Percentiles rank a stretch among this genome's conserved stretches.
phyloP scores from a whole-genome alignment of 352 stramenopile genomes.

The Phytophthora parvispora region DNA sequence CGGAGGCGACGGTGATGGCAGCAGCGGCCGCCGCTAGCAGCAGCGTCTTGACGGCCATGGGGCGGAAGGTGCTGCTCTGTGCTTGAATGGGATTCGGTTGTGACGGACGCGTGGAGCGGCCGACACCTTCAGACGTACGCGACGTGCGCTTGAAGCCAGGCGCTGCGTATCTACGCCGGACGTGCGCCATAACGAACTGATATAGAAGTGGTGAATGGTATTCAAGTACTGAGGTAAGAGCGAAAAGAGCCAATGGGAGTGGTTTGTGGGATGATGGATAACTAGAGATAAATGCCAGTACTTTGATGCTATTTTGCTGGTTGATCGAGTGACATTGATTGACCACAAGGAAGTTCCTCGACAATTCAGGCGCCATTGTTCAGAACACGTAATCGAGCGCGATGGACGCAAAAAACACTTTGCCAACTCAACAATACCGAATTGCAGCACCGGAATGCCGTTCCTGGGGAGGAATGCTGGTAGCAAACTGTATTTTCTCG shows the following conservation, averaged over 20 bases:
- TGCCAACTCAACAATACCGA: background rate
- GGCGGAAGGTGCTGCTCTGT: background rate
- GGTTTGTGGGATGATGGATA: background rate
- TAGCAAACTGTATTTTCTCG: too few species aligned
- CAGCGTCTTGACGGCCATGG: constrained; percentile 30
- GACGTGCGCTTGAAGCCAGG: constrained; percentile 16
- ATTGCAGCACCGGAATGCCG: constrained; percentile 12
- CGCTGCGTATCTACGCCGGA: constrained; percentile 7
- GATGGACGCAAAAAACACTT: background rate
- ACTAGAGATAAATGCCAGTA: background rate
- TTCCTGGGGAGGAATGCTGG: constrained; percentile 10
- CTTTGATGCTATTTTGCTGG: background rate
- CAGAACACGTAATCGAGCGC: constrained; percentile 2
- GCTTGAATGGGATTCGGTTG: background rate
- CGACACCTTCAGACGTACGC: constrained; percentile 1
- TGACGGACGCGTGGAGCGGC: constrained; percentile 31
- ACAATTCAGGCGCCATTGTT: too few species aligned
- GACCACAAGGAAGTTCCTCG: too few species aligned
- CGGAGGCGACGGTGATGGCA: constrained; percentile 4
- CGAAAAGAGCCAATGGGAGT: background rate
- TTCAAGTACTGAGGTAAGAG: background rate
- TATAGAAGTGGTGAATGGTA: background rate
- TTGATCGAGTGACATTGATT: background rate
- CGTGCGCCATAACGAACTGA: background rate
- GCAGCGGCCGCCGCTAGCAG: constrained; percentile 13